phyloP scores from a whole-genome alignment of 352 stramenopile genomes.

The Globisporangium solare region DNA sequence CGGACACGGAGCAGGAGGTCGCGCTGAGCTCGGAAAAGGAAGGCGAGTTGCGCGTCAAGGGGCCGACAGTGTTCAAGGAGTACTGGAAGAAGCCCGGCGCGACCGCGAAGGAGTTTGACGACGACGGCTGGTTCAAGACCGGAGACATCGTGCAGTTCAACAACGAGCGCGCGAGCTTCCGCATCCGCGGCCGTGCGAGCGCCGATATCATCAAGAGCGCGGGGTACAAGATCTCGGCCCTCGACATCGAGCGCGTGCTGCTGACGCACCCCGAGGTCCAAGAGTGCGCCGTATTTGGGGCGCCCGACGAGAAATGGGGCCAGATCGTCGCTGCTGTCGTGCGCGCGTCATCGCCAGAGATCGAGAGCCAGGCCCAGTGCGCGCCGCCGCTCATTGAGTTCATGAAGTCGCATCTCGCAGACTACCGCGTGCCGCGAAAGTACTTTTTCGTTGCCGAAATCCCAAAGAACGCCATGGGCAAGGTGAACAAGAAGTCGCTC shows the following conservation, averaged over 20 bases:
- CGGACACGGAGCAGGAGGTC: slow-evolving; percentile 54
- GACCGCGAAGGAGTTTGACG: slow-evolving; percentile 82
- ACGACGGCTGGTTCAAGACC: slow-evolving; percentile 88
- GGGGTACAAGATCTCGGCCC: slow-evolving; percentile 90
- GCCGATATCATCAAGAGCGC: slow-evolving; percentile 92
- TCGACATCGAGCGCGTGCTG: slow-evolving; percentile 87
- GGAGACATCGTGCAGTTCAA: slow-evolving; percentile 87
- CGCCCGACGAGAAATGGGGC: slow-evolving; percentile 81
- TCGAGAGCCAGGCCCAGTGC: slow-evolving; percentile 15
- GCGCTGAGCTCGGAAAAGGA: slow-evolving; percentile 31
- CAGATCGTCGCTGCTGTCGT: slow-evolving; percentile 74
- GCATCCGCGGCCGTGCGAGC: slow-evolving; percentile 82
- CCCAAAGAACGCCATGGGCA: slow-evolving; percentile 92
- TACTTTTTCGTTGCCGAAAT: slow-evolving; percentile 81
- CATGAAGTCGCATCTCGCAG: slow-evolving; percentile 58
- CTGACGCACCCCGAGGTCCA: slow-evolving; percentile 76
- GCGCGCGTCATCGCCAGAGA: slow-evolving; percentile 16
- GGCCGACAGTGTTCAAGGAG: slow-evolving; percentile 80
- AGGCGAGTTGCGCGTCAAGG: slow-evolving; percentile 84
- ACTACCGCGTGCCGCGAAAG: slow-evolving; percentile 75
- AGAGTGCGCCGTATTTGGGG: slow-evolving; percentile 85
- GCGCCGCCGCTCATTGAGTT: slow-evolving; percentile 44
- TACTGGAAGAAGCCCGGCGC: slow-evolving; percentile 85
- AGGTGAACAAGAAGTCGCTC: slow-evolving; percentile 92
- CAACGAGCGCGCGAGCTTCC: slow-evolving; percentile 66